These are phyloP conservation scores for Alternaria panax DNA, from an alignment of 2,329 filamentous ascomycete species.

Conservation along the genomic window DNA sequence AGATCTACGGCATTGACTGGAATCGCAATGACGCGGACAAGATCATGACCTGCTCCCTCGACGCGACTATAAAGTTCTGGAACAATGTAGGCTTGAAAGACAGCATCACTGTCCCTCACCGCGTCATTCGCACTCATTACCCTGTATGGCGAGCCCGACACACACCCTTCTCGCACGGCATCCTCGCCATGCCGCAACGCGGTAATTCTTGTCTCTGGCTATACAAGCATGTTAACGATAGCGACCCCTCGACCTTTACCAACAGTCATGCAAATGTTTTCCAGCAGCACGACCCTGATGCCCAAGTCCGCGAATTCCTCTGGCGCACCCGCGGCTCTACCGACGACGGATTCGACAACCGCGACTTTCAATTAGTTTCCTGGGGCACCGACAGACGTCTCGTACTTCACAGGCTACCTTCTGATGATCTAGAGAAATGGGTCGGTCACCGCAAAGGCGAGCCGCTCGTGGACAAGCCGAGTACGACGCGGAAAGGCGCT, in stretches of 20 bases:
- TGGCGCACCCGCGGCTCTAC: slow-evolving; percentile 79
- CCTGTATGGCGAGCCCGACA: slow-evolving; percentile 92
- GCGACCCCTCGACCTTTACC: slow-evolving; percentile 35
- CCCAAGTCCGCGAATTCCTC: slow-evolving; percentile 85
- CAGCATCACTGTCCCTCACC: slow-evolving; percentile 48
- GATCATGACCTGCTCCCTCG: slow-evolving; percentile 86
- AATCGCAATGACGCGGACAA: slow-evolving; percentile 76
- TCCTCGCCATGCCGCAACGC: slow-evolving; percentile 91
- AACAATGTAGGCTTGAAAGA: slow-evolving; percentile 71
- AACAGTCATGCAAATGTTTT: slow-evolving; percentile 56
- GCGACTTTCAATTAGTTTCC: slow-evolving; percentile 91
- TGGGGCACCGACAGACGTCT: slow-evolving; percentile 90
- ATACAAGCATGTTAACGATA: slow-evolving; percentile 70
- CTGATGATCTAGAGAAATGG: slow-evolving; percentile 65
- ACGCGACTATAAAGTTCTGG: slow-evolving; percentile 94
- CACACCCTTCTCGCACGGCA: slow-evolving; percentile 85
- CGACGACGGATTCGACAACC: slow-evolving; percentile 74
- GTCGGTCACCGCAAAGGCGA: slow-evolving; percentile 78
- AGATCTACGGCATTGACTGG: slow-evolving; percentile 97
- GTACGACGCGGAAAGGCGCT: slow-evolving; percentile 82
- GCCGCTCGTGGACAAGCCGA: slow-evolving; percentile 69
- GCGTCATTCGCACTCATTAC: slow-evolving; percentile 81
- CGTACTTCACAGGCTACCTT: slow-evolving; percentile 76
- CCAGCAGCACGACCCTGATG: slow-evolving; percentile 59
- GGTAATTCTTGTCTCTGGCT: slow-evolving; percentile 85